These are phyloP conservation scores for Tricholoma bakamatsutake DNA, from an alignment of 768 basidiomycete genomes.

Conservation along the genomic window DNA sequence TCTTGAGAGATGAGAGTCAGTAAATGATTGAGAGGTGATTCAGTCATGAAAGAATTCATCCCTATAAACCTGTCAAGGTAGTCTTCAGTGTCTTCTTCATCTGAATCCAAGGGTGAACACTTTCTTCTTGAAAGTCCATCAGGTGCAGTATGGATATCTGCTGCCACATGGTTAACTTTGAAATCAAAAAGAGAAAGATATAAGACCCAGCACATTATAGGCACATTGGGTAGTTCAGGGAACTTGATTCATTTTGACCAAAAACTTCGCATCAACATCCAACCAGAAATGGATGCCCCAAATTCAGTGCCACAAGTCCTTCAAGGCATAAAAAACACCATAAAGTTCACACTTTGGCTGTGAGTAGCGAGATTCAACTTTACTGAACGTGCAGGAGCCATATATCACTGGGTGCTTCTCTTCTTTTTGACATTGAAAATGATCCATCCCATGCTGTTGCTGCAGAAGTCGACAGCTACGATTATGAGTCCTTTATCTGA, in stretches of 20 bases:
- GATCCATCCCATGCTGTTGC: constrained; percentile 28
- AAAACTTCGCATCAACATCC: constrained; percentile 30
- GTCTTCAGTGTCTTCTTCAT: constrained; percentile 23
- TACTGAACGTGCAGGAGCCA: constrained; percentile 29
- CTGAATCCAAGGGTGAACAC: constrained; percentile 3
- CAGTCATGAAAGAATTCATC: neutral
- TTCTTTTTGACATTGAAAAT: constrained; percentile 23
- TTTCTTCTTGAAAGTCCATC: constrained; percentile 29
- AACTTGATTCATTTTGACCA: constrained; percentile 31
- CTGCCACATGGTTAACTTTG: constrained; percentile 28
- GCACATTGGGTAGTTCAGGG: constrained; percentile 30
- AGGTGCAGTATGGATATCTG: constrained; percentile 19
- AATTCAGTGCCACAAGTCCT: constrained; percentile 21
- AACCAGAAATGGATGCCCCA: constrained; percentile 27
- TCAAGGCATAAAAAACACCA: constrained; percentile 27
- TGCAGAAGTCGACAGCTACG: constrained; percentile 28
- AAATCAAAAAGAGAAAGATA: constrained; percentile 32
- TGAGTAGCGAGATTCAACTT: constrained; percentile 24
- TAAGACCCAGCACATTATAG: constrained; percentile 32
- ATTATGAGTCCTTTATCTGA: constrained; percentile 22
- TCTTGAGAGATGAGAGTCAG: neutral
- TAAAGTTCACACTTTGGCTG: constrained; percentile 35
- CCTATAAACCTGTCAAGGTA: constrained; percentile 14
- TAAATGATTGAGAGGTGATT: neutral
- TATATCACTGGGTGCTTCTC: constrained; percentile 20